Evolutionary conservation across 2,329 filamentous ascomycete genomes (phyloP).

Genomic region (Trichoderma sp.): DNA sequence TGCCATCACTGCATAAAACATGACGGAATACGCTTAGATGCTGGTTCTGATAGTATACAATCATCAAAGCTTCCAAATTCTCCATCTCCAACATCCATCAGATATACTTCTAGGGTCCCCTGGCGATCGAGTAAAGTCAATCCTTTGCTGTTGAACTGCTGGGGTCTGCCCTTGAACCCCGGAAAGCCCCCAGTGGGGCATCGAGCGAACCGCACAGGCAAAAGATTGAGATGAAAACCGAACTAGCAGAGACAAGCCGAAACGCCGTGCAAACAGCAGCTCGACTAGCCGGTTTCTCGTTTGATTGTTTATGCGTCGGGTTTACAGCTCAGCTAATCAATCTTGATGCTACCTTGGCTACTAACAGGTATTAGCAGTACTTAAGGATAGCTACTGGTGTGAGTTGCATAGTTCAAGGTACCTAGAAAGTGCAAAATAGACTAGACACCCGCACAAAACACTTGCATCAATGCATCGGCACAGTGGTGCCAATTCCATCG

Average conservation of each 20-base stretch:
- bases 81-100: background rate
- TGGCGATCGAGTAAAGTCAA: background rate
- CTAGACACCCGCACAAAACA: background rate
- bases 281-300: background rate
- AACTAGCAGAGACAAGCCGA: slow-evolving; percentile 1
- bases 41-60: background rate
- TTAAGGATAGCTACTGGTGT: background rate
- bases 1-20: background rate
- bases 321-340: background rate
- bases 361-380: background rate
- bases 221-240: background rate
- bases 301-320: background rate
- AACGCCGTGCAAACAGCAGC: background rate
- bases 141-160: background rate
- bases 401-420: background rate
- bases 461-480: background rate
- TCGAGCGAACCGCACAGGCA: slow-evolving; percentile 11
- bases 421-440: background rate
- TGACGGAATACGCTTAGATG: background rate
- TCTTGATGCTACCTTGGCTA: background rate
- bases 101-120: background rate
- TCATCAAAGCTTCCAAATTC: background rate
- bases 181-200: slow-evolving; percentile 16
- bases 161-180: background rate
- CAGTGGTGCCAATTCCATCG: background rate